Evolutionary conservation across 805 yeast species (phyloP), one percentile per base, ranked within the genome.

Genomic region (Spathaspora girioi): DNA sequence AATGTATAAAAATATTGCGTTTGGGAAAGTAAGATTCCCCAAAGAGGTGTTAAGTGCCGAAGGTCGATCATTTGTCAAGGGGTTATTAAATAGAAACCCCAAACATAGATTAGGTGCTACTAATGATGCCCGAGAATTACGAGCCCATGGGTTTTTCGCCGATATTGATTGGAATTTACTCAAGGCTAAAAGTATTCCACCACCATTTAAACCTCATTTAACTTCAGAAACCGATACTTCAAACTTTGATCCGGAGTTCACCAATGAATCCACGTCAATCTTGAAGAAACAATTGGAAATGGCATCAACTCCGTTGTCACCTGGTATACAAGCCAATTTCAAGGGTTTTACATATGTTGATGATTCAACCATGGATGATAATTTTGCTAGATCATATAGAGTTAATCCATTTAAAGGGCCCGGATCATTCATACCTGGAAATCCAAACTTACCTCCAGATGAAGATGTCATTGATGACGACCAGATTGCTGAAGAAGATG

Each of bases 1-100:
- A 70, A 94, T 94, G 99, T 94, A 94, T 73, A 94, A 93, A 74
- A 94, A 94, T 71, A 94, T 94, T 74, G 99, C 98, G 4, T 94
- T 91, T 71, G 99, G 99, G 56, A 94, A 93, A 69, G 98, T 94
- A 44, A 81, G 97, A 63, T 94, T 94, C 70, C 99, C 99, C 47
- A 90, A 93, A 67, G 99, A 94, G 66, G 96, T 94, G 20, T 75
- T 94, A 52, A 87, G 96, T 46, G 81, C 89, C 5, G 97, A 92
- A 67, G 99, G 98, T 42, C 82, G 98, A 54, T 86, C 94, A 10
- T 93, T 94, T 68, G 99, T 94, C 48, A 94, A 94, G 70, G 97
- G 98, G 0, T 76, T 94, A 54, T 78, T 94, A 62, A 94, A 94
- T 71, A 83, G 99, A 70, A 94, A 94, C 70, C 99, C 99, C 49